Percentiles rank a stretch among this genome's conserved stretches.
Conservation (phyloP, 164 flowering plant species). For the Dillenia turbinata region DNA sequence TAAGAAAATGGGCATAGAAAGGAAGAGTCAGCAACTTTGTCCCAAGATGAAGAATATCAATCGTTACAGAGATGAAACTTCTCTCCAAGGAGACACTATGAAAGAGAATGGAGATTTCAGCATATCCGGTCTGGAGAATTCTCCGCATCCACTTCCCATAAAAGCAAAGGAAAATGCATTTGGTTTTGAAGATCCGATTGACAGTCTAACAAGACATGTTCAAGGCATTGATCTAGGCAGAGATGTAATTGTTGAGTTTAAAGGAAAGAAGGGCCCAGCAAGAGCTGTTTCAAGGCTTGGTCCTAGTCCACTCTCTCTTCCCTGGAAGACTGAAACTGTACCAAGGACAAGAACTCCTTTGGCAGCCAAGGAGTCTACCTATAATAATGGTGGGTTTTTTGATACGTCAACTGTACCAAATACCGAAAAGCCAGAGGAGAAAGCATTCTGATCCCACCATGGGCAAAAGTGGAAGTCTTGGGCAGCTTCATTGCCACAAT, state of each 20-base stretch:
- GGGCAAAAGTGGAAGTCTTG: no score
- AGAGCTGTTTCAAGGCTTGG: conserved; percentile 6
- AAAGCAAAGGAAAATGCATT: conserved; percentile 24
- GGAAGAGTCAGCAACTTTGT: background rate
- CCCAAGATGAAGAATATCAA: conserved; percentile 4
- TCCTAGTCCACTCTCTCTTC: background rate
- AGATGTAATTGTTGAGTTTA: conserved; percentile 11
- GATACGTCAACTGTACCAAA: no score
- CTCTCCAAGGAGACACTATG: conserved; percentile 5
- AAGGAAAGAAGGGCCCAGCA: conserved; percentile 5
- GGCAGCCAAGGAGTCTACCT: conserved; percentile 18
- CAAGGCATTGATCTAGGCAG: conserved; percentile 11
- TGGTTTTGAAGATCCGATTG: conserved; percentile 16
- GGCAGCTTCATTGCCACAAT: no score
- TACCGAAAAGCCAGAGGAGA: conserved; percentile 7
- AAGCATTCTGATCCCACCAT: background rate
- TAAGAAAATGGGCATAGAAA: conserved; percentile 3
- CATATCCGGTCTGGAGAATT: background rate
- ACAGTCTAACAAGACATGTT: conserved; percentile 15
- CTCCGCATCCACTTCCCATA: background rate
- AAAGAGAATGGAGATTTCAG: background rate
- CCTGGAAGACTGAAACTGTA: background rate
- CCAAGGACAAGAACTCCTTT: conserved; percentile 24
- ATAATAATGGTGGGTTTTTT: conserved; percentile 5
- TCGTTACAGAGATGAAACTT: conserved; percentile 5